Percentiles rank a stretch among this genome's conserved stretches.
phyloP scores from a whole-genome alignment of 257 asterid genomes.

The Capsicum chinense region DNA sequence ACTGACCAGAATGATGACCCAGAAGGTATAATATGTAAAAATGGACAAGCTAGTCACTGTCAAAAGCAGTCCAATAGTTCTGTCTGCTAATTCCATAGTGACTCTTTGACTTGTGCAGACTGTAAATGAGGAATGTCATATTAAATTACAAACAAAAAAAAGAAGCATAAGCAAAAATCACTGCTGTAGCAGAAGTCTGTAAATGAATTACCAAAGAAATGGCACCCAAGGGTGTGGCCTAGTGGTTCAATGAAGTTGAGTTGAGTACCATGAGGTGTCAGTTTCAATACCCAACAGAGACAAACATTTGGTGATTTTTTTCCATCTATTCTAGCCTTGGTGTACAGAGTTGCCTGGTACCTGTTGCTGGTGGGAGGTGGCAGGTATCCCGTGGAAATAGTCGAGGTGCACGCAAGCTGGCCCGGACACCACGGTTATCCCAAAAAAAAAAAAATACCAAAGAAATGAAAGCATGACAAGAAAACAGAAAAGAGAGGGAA shows the following conservation, averaged over 20 bases:
- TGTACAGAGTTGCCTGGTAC: no score
- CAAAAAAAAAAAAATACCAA: not conserved
- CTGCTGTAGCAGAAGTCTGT: not conserved
- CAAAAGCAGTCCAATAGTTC: constrained; percentile 74
- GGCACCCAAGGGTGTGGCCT: no score
- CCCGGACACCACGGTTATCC: no score
- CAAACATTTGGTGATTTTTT: no score
- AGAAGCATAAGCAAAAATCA: not conserved
- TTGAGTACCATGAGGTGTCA: no score
- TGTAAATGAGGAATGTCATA: not conserved
- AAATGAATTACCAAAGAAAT: constrained; percentile 11
- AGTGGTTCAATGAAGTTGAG: no score
- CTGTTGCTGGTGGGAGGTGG: no score
- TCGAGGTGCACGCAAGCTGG: no score
- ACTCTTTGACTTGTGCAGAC: constrained; percentile 26
- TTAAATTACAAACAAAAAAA: not conserved
- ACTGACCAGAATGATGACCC: constrained; percentile 92
- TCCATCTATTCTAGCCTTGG: no score
- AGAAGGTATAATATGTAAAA: constrained; percentile 88
- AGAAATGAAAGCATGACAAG: constrained; percentile 16
- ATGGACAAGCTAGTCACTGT: constrained; percentile 75
- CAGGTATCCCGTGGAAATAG: no score
- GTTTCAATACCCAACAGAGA: no score
- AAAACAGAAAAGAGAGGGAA: not conserved
- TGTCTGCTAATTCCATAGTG: constrained; percentile 79